Percentiles rank a stretch among this genome's conserved stretches.
Evolutionary conservation across 164 flowering plant genomes (phyloP).

Genomic region (Magnolia kwangsiensis): DNA sequence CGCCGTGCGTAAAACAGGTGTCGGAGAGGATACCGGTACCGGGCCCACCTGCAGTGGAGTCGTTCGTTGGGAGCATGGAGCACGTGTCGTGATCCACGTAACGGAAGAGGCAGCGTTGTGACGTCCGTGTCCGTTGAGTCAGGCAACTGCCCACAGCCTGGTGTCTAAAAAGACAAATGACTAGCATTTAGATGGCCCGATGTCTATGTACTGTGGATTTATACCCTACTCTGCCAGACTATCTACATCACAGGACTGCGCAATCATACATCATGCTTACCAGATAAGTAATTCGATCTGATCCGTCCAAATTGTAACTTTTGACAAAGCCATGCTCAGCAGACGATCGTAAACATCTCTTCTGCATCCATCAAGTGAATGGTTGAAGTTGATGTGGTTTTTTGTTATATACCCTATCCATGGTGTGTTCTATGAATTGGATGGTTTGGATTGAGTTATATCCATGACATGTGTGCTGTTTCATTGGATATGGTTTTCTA

Average conservation of each 20-base stretch:
- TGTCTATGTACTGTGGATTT: not conserved
- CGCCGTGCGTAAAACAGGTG: not conserved
- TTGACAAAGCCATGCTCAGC: too few species aligned
- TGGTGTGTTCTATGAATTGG: not conserved
- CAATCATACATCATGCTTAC: too few species aligned
- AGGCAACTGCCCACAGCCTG: slow-evolving; percentile 12
- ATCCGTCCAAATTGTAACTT: too few species aligned
- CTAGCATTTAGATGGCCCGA: not conserved
- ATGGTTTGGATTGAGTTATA: not conserved
- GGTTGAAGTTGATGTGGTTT: too few species aligned
- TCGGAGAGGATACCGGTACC: too few species aligned
- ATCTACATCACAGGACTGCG: too few species aligned
- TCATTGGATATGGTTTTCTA: not conserved
- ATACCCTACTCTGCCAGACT: not conserved
- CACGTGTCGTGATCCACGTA: not conserved
- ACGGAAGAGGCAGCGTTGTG: slow-evolving; percentile 6
- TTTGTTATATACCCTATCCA: not conserved
- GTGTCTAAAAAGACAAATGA: slow-evolving; percentile 3
- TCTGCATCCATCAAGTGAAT: too few species aligned
- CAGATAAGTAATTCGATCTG: too few species aligned
- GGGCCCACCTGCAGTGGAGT: not conserved
- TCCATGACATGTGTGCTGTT: too few species aligned
- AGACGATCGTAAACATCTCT: too few species aligned
- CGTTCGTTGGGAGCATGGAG: not conserved
- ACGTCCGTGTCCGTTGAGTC: slow-evolving; percentile 7